Evolutionary conservation across 1,284 basidiomycete species (phyloP), one percentile per base, ranked within the genome.

Genomic region (Sutorius eximius): DNA sequence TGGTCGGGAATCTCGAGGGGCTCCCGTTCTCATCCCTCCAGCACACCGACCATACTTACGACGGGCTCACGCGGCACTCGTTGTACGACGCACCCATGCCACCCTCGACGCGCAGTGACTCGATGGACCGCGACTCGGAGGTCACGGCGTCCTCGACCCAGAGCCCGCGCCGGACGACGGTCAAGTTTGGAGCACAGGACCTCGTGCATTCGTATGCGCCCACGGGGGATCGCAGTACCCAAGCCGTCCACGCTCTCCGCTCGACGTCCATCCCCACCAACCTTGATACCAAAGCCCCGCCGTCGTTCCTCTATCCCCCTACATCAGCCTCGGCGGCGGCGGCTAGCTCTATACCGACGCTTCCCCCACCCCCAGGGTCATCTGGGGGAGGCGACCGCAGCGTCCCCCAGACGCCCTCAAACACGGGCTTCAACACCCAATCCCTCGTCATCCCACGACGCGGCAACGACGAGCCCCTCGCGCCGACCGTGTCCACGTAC

Each of bases 81-180:
- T 76, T 93, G 18, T 93, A 88, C 64, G 91, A 93, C 63, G 80
- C 87, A 11, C 91, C 90, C 7, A 77, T 92, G 61, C 78, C 69
- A 16, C 12, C 12, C 16, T 49, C 57, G 4, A 27, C 44, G 59
- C 73, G 61, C 45, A 65, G 67, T 15, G 73, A 58, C 38, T 69
- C 62, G 22, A 61, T 45, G 6, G 70, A 71, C 27, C 70, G 57
- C 5, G 58, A 54, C 2, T 71, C 70, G 1, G 55, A 64, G 16
- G 1, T 55, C 20, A 64, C 71, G 5, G 29, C 56, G 20, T 60
- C 63, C 1, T 67, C 65, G 8, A 73, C 57, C 59, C 69, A 57
- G 63, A 57, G 81, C 79, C 70, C 71, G 22, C 72, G 77, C 33
- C 79, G 76, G 49, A 82, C 82, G 53, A 83, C 85, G 27, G 85